phyloP scores from a whole-genome alignment of 768 basidiomycete species.

The Tricholoma matsutake region DNA sequence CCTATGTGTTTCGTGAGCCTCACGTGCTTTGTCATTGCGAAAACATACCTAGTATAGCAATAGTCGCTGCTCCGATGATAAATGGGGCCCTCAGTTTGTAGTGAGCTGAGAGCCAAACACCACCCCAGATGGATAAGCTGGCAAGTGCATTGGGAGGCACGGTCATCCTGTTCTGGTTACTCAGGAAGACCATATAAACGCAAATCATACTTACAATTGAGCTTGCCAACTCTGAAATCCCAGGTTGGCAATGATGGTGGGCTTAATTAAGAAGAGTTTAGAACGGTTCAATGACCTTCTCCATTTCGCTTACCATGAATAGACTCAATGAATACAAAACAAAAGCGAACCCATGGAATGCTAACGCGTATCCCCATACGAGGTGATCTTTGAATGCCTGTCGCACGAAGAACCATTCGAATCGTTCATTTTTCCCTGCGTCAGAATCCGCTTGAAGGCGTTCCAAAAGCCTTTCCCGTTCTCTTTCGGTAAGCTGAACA shows the following conservation, averaged over 20 bases:
- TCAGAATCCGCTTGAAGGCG: constrained; percentile 54
- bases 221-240: constrained; percentile 61
- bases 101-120: constrained; percentile 50
- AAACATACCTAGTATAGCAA: constrained; percentile 51
- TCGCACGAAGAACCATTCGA: constrained; percentile 54
- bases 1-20: constrained; percentile 29
- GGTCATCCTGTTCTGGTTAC: constrained; percentile 40
- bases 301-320: constrained; percentile 41
- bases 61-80: constrained; percentile 46
- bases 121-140: constrained; percentile 43
- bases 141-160: constrained; percentile 58
- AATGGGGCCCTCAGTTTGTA: constrained; percentile 46
- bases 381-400: constrained; percentile 57
- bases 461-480: constrained; percentile 46
- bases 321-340: constrained; percentile 56
- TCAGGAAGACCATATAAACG: background rate
- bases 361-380: constrained; percentile 56
- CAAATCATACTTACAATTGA: constrained; percentile 43
- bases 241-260: constrained; percentile 55
- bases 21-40: background rate
- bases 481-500: constrained; percentile 47
- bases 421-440: constrained; percentile 48
- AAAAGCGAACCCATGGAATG: constrained; percentile 63
- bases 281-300: background rate
- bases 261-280: constrained; percentile 29